Evolutionary conservation across 805 yeast genomes (phyloP).

Genomic region (Yarrowia sp.): DNA sequence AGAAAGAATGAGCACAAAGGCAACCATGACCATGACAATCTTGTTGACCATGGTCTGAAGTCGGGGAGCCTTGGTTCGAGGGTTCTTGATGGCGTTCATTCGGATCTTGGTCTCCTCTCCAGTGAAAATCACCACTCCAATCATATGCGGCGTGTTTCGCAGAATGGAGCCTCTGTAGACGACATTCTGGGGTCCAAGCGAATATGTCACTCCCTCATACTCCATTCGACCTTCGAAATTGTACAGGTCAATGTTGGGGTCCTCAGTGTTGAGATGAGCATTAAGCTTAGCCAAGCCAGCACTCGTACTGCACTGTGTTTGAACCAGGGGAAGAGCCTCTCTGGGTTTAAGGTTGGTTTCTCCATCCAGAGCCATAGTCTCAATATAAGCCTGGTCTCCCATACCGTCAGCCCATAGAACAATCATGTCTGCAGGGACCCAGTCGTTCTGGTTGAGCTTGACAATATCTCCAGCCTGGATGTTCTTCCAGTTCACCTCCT

Average conservation of each 20-base stretch:
- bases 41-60: slow-evolving; percentile 77
- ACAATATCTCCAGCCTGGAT: slow-evolving; percentile 86
- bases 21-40: slow-evolving; percentile 85
- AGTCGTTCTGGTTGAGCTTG: slow-evolving; percentile 71
- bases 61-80: slow-evolving; percentile 90
- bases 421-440: slow-evolving; percentile 91
- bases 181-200: slow-evolving; percentile 80
- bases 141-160: slow-evolving; percentile 71
- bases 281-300: slow-evolving; percentile 41
- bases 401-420: slow-evolving; percentile 62
- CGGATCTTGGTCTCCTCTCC: slow-evolving; percentile 96
- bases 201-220: slow-evolving; percentile 45
- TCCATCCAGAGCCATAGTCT: slow-evolving; percentile 97
- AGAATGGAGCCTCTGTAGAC: slow-evolving; percentile 86
- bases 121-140: slow-evolving; percentile 84
- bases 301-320: slow-evolving; percentile 50
- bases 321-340: slow-evolving; percentile 62
- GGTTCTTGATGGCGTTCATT: slow-evolving; percentile 89
- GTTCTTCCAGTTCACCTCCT: slow-evolving; percentile 62
- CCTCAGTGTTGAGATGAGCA: slow-evolving; percentile 69
- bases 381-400: slow-evolving; percentile 65
- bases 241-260: slow-evolving; percentile 88
- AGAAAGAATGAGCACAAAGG: slow-evolving; percentile 69
- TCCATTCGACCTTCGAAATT: slow-evolving; percentile 73
- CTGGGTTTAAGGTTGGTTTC: slow-evolving; percentile 87